Conservation (phyloP, 768 basidiomycete species). For the Tulasnella sp. region DNA sequence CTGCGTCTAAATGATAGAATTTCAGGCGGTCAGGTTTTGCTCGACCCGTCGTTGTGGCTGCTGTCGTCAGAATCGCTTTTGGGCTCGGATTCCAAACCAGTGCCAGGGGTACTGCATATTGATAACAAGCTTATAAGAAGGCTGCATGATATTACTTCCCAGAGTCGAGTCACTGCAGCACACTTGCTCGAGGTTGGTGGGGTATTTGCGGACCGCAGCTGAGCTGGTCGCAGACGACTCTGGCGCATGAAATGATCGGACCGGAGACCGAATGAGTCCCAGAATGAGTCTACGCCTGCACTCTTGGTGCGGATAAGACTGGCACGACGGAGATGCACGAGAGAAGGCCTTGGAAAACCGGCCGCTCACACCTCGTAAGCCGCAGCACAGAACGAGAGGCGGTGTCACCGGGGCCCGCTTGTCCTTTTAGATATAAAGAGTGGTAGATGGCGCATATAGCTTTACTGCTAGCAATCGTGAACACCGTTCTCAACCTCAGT, state of each 20-base stretch:
- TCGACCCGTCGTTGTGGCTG: not conserved
- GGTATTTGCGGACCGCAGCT: not conserved
- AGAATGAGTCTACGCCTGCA: not conserved
- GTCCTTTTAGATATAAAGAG: not conserved
- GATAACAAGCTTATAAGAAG: not conserved
- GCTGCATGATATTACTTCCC: not conserved
- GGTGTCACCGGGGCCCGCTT: not conserved
- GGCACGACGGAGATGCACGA: not conserved
- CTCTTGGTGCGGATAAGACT: not conserved
- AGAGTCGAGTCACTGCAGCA: not conserved
- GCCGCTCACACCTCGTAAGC: conserved; percentile 2
- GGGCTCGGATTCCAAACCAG: not conserved
- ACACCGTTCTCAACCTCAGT: not conserved
- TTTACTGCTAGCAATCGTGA: not conserved
- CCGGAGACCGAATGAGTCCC: not conserved
- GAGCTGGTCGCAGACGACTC: not conserved
- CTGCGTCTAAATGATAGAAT: conserved; percentile 13
- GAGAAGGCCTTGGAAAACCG: not conserved
- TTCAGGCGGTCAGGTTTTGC: conserved; percentile 12
- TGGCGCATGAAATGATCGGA: not conserved
- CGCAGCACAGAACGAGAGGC: not conserved
- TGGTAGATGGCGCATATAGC: not conserved
- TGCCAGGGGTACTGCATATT: not conserved
- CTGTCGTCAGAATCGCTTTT: not conserved
- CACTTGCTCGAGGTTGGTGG: not conserved